phyloP scores from a whole-genome alignment of 139 green algal genomes.

The Picochlorum sp. region DNA sequence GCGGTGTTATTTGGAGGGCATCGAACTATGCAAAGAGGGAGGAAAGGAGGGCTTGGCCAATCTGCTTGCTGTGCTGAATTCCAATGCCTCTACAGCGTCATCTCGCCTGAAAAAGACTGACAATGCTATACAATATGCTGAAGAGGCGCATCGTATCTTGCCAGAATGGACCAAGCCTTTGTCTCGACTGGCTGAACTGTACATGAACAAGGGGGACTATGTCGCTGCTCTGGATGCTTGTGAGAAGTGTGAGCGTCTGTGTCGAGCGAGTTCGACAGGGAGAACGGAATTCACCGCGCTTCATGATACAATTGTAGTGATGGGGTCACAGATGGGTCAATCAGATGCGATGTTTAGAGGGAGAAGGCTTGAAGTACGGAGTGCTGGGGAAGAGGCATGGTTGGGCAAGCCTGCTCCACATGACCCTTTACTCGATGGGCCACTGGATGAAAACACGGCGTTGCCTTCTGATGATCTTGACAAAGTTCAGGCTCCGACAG shows the following conservation, averaged over 20 bases:
- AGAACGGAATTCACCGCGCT: slow-evolving; percentile 38
- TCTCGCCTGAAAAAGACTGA: slow-evolving; percentile 4
- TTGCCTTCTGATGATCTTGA: background rate
- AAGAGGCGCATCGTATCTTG: slow-evolving; percentile 18
- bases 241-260: slow-evolving; percentile 17
- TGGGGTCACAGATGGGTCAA: slow-evolving; percentile 25
- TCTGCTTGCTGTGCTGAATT: slow-evolving; percentile 16
- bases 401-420: slow-evolving; percentile 37
- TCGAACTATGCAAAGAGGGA: background rate
- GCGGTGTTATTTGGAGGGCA: background rate
- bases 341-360: slow-evolving; percentile 32
- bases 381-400: slow-evolving; percentile 59
- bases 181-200: slow-evolving; percentile 37
- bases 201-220: slow-evolving; percentile 18
- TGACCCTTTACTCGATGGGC: slow-evolving; percentile 36
- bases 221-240: slow-evolving; percentile 15
- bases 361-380: slow-evolving; percentile 39
- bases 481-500: no score
- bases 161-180: slow-evolving; percentile 45
- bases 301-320: slow-evolving; percentile 38
- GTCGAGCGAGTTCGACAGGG: slow-evolving; percentile 3
- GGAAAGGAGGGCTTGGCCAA: background rate
- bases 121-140: slow-evolving; percentile 31
- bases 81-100: slow-evolving; percentile 23
- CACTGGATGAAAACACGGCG: background rate